These are phyloP conservation scores for Zymoseptoria brevis DNA, from an alignment of 2,329 filamentous ascomycete genomes.

Conservation along the genomic window DNA sequence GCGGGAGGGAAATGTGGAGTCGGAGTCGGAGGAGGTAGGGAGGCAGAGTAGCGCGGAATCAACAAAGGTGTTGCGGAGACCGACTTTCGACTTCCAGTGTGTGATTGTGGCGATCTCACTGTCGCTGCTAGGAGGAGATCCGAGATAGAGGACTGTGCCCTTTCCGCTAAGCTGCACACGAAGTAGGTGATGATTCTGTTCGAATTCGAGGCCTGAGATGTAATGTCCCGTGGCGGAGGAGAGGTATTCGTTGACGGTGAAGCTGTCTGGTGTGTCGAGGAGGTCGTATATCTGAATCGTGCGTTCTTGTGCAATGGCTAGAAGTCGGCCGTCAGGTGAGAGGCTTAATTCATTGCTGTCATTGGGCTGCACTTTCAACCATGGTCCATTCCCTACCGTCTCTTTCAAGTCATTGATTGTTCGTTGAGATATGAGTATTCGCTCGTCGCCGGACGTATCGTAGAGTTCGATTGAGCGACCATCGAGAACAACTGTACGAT, in stretches of 20 bases:
- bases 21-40: slow-evolving; percentile 2
- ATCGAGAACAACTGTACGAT: slow-evolving; percentile 22
- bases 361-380: slow-evolving; percentile 26
- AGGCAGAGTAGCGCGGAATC: slow-evolving; percentile 22
- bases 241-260: slow-evolving; percentile 27
- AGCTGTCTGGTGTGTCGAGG: slow-evolving; percentile 21
- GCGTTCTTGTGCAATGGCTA: slow-evolving; percentile 29
- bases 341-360: slow-evolving; percentile 25
- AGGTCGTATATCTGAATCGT: slow-evolving; percentile 31
- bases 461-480: slow-evolving; percentile 25
- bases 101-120: slow-evolving; percentile 15
- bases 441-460: slow-evolving; percentile 19
- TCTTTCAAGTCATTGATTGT: slow-evolving; percentile 27
- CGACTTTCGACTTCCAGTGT: slow-evolving; percentile 28
- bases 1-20: slow-evolving; percentile 6
- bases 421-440: slow-evolving; percentile 17
- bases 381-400: slow-evolving; percentile 27
- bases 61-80: slow-evolving; percentile 25
- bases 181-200: slow-evolving; percentile 26
- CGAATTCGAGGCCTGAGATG: slow-evolving; percentile 30
- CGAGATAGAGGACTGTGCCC: slow-evolving; percentile 29
- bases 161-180: slow-evolving; percentile 28
- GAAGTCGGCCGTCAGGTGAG: slow-evolving; percentile 24
- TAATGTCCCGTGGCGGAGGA: slow-evolving; percentile 27
- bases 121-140: slow-evolving; percentile 18